Conservation (phyloP, 2,329 filamentous ascomycete genomes). For the Penicillium griseofulvum region DNA sequence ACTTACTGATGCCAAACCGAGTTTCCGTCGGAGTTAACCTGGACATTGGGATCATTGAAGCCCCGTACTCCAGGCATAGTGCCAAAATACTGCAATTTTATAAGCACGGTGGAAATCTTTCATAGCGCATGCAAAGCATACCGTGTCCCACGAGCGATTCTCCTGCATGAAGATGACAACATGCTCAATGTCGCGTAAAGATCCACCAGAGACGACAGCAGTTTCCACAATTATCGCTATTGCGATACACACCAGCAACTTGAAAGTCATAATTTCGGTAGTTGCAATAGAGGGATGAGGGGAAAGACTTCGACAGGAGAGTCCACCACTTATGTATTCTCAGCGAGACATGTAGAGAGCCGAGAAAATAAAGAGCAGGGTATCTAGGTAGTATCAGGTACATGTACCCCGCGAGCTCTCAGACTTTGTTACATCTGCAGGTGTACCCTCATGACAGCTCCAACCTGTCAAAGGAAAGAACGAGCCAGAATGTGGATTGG, state of each 20-base stretch:
- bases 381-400: background rate
- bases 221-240: constrained; percentile 19
- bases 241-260: constrained; percentile 9
- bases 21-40: constrained; percentile 47
- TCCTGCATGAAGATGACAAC: constrained; percentile 60
- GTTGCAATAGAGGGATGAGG: background rate
- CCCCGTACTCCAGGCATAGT: constrained; percentile 57
- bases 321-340: background rate
- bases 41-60: constrained; percentile 57
- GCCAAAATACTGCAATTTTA: constrained; percentile 50
- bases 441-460: background rate
- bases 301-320: background rate
- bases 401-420: background rate
- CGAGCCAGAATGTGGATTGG: background rate
- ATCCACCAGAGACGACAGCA: constrained; percentile 33
- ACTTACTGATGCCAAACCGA: constrained; percentile 52
- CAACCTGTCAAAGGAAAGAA: background rate
- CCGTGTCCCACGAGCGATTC: constrained; percentile 43
- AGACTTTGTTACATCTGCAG: background rate
- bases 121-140: constrained; percentile 15
- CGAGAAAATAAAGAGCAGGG: background rate
- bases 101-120: background rate
- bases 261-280: constrained; percentile 9
- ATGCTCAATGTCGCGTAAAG: constrained; percentile 55
- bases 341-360: background rate